These are phyloP conservation scores for apple (Malus domestica) DNA, from an alignment of 306 rosid species.

Conservation along the genomic window ASM211411v1 NC_041797.1:12657501-12658000, in stretches of 20 bases:
- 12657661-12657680: background rate
- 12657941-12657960: conserved; percentile 59
- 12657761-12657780: background rate
- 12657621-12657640: background rate
- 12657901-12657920: conserved; percentile 27
- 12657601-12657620: background rate
- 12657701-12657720: background rate
- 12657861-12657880: conserved; percentile 15
- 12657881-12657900: conserved; percentile 16
- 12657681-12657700: background rate
- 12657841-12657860: background rate
- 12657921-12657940: conserved; percentile 11
- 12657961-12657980: conserved; percentile 41
- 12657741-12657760: background rate
- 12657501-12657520: background rate
- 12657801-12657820: background rate
- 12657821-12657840: background rate
- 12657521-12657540: background rate
- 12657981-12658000: conserved; percentile 42
- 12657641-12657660: background rate
- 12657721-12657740: background rate
- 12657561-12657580: background rate
- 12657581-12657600: background rate
- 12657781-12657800: background rate
- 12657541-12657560: background rate